Conservation (phyloP, 2,329 filamentous ascomycete species). For the Pseudogymnoascus sp. region DNA sequence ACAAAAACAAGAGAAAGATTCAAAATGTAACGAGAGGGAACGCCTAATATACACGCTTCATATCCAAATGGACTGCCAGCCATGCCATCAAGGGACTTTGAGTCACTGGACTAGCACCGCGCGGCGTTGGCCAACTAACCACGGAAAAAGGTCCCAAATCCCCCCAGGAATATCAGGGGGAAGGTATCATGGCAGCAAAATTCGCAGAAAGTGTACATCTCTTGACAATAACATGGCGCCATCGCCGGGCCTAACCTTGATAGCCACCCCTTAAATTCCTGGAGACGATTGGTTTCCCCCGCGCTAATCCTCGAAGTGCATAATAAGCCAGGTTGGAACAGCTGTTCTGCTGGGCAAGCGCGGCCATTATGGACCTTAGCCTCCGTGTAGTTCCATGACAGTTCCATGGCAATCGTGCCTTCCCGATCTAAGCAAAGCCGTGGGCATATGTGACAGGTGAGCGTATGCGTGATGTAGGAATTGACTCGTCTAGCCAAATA, state of each 20-base stretch:
- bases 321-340: not conserved
- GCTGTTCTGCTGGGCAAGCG: not conserved
- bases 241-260: not conserved
- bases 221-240: not conserved
- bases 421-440: not conserved
- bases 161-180: not conserved
- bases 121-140: not conserved
- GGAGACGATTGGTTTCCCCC: not conserved
- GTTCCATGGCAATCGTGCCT: not conserved
- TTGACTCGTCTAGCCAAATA: not conserved
- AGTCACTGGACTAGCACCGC: not conserved
- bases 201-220: not conserved
- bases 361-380: not conserved
- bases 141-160: not conserved
- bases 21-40: not conserved
- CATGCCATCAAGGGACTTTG: not conserved
- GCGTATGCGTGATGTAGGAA: not conserved
- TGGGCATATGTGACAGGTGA: not conserved
- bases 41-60: slow-evolving; percentile 2
- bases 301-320: not conserved
- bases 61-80: not conserved
- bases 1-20: not conserved
- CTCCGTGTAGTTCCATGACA: not conserved
- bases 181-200: not conserved
- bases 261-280: not conserved